Percentiles rank a stretch among this genome's conserved stretches.
These are phyloP conservation scores for Chytriomyces sp. DNA, from an alignment of 192 early-diverging fungal species.

Conservation along the genomic window DNA sequence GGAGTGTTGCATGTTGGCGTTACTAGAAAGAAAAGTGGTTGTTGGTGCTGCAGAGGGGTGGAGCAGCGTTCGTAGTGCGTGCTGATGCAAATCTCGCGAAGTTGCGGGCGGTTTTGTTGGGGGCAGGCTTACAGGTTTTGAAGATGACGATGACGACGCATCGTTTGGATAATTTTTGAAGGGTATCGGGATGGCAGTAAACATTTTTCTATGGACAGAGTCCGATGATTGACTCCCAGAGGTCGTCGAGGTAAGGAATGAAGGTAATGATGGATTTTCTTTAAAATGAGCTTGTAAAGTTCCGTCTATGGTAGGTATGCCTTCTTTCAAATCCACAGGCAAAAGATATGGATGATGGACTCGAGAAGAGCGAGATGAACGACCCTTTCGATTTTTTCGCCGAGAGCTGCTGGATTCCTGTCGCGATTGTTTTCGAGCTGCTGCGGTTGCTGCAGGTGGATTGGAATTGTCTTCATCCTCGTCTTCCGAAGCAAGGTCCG, in stretches of 20 bases:
- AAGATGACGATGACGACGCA: background rate
- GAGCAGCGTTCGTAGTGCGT: background rate
- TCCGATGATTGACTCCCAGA: too few species aligned
- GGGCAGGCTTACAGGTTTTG: background rate
- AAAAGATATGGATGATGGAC: too few species aligned
- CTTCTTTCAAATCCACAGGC: too few species aligned
- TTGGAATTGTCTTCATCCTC: constrained; percentile 2
- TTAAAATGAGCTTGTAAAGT: too few species aligned
- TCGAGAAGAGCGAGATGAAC: background rate
- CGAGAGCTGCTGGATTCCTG: background rate
- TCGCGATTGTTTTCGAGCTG: background rate
- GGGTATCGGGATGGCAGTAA: too few species aligned
- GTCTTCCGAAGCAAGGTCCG: background rate
- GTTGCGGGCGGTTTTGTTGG: background rate
- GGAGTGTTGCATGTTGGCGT: background rate
- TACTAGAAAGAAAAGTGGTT: background rate
- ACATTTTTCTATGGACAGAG: too few species aligned
- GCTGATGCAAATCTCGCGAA: background rate
- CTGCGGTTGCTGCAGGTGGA: background rate
- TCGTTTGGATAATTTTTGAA: background rate
- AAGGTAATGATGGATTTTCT: too few species aligned
- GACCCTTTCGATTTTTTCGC: background rate
- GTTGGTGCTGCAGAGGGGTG: background rate
- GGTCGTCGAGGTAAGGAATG: too few species aligned
- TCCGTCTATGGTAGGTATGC: too few species aligned